Conservation (phyloP, 2,329 filamentous ascomycete species). For the Colletotrichum tropicicola region DNA sequence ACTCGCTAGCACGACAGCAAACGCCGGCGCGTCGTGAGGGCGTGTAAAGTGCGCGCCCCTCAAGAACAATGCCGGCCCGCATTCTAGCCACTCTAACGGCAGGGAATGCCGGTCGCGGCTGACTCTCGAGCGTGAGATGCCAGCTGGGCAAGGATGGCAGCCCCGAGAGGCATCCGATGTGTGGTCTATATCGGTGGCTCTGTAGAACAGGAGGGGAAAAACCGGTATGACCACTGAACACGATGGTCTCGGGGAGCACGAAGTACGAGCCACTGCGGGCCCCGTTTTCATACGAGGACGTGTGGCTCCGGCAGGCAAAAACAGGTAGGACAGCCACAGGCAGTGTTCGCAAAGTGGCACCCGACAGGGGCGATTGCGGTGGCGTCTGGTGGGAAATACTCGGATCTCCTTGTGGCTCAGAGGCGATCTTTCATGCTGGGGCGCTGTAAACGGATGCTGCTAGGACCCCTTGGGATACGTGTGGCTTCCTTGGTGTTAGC, state of each 20-base stretch:
- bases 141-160: slow-evolving; percentile 24
- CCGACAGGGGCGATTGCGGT: slow-evolving; percentile 15
- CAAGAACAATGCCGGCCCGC: slow-evolving; percentile 22
- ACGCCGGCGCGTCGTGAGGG: slow-evolving; percentile 5
- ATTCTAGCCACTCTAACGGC: slow-evolving; percentile 3
- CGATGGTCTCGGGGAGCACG: slow-evolving; percentile 9
- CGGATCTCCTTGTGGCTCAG: slow-evolving; percentile 28
- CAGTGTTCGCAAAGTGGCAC: slow-evolving; percentile 3
- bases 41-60: slow-evolving; percentile 20
- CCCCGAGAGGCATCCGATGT: slow-evolving; percentile 21
- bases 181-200: slow-evolving; percentile 2
- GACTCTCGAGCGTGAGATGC: slow-evolving; percentile 1
- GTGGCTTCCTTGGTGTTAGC: slow-evolving; percentile 15
- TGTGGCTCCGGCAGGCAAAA: slow-evolving; percentile 15
- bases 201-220: not conserved
- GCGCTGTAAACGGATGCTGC: slow-evolving; percentile 1
- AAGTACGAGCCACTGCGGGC: slow-evolving; percentile 17
- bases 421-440: slow-evolving; percentile 28
- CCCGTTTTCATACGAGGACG: not conserved
- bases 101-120: slow-evolving; percentile 24
- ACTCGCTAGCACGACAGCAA: not conserved
- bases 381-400: slow-evolving; percentile 15
- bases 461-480: slow-evolving; percentile 6
- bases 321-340: slow-evolving; percentile 16
- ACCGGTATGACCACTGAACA: not conserved